phyloP scores from a whole-genome alignment of 805 yeast species.

The Candida corydali region DNA sequence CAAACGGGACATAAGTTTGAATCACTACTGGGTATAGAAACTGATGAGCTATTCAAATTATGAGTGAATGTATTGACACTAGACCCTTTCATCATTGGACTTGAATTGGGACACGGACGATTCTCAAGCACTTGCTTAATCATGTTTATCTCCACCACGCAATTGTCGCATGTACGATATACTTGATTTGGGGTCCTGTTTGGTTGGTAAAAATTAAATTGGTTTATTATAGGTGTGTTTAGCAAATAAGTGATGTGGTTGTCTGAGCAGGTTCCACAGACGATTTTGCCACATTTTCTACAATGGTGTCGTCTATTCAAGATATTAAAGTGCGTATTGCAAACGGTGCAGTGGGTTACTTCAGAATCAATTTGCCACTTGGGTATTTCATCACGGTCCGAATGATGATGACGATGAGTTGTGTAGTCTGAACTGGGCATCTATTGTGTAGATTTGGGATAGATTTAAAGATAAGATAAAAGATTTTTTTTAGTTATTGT shows the following conservation, averaged over 20 bases:
- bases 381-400: not conserved
- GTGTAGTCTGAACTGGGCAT: no score
- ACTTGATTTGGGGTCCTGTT: constrained; percentile 38
- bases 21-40: constrained; percentile 18
- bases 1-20: constrained; percentile 39
- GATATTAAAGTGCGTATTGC: constrained; percentile 50
- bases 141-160: constrained; percentile 60
- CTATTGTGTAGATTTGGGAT: no score
- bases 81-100: constrained; percentile 17
- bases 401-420: not conserved
- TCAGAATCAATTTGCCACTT: constrained; percentile 70
- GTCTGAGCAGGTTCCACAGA: constrained; percentile 66
- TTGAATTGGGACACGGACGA: not conserved
- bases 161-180: constrained; percentile 73
- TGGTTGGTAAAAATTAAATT: constrained; percentile 46
- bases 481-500: no score
- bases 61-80: not conserved
- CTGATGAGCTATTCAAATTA: constrained; percentile 3
- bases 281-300: constrained; percentile 73
- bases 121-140: constrained; percentile 34
- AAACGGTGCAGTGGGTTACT: constrained; percentile 50
- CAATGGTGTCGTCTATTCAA: constrained; percentile 81
- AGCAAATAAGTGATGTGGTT: constrained; percentile 52
- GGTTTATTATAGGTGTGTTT: constrained; percentile 43
- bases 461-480: no score